These are phyloP conservation scores for Lactarius vividus DNA, from an alignment of 768 basidiomycete genomes.

Conservation along the genomic window DNA sequence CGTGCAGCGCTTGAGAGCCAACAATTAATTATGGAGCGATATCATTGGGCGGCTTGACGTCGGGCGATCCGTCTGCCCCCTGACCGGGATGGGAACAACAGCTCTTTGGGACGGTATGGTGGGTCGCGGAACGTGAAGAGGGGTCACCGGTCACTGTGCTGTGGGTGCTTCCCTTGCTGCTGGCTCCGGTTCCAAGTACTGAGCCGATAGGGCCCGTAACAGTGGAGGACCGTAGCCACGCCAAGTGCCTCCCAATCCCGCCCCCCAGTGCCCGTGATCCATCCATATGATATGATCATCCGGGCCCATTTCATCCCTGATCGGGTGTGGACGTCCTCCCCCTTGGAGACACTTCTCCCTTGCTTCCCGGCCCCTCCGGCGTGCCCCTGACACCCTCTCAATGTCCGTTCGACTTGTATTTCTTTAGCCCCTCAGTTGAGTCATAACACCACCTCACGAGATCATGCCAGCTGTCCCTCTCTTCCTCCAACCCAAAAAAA, in stretches of 20 bases:
- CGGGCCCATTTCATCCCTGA: background rate
- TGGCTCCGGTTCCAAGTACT: background rate
- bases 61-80: background rate
- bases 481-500: background rate
- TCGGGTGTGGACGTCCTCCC: slow-evolving; percentile 1
- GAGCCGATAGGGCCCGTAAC: background rate
- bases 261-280: background rate
- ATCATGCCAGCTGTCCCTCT: background rate
- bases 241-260: background rate
- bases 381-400: background rate
- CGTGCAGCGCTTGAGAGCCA: background rate
- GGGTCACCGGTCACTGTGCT: background rate
- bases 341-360: background rate
- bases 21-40: background rate
- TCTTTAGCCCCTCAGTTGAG: slow-evolving; percentile 1
- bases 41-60: background rate
- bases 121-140: background rate
- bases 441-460: slow-evolving; percentile 10
- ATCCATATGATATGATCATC: background rate
- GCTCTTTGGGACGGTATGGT: background rate
- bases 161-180: background rate
- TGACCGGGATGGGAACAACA: background rate
- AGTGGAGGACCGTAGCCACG: background rate
- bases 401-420: background rate
- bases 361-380: background rate